Conservation (phyloP, 805 yeast genomes). For the Candida xiaguanensis region DNA sequence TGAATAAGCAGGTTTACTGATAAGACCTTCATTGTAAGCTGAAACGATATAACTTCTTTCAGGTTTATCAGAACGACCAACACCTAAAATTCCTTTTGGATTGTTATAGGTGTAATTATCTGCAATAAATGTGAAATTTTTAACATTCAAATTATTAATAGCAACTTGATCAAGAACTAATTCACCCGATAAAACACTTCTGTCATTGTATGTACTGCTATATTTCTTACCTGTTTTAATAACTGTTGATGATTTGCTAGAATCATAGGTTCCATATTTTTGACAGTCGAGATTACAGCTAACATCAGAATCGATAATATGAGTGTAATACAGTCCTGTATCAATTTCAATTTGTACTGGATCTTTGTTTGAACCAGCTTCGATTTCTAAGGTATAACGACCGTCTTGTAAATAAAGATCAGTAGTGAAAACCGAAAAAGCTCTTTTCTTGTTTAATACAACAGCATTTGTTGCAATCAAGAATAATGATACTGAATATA, state of each 20-base stretch:
- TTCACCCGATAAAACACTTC: not conserved
- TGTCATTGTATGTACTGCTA: not conserved
- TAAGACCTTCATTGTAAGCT: not conserved
- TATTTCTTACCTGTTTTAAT: not conserved
- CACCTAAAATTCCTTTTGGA: not conserved
- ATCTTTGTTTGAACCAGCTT: slow-evolving; percentile 2
- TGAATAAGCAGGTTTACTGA: not conserved
- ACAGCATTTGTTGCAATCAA: no score
- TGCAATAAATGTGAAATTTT: not conserved
- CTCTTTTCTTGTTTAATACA: no score
- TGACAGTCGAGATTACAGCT: not conserved
- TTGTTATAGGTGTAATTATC: not conserved
- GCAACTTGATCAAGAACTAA: not conserved
- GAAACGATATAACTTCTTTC: not conserved
- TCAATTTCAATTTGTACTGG: not conserved
- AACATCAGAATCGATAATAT: not conserved
- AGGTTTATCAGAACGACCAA: not conserved
- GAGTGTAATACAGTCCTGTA: not conserved
- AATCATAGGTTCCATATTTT: not conserved
- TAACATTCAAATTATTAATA: not conserved
- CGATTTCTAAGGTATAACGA: not conserved
- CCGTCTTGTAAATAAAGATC: not conserved
- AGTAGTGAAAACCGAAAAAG: no score
- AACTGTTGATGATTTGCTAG: not conserved
- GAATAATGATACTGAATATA: no score